A percentile compares a stretch with the other conserved stretches of the same genome.
Evolutionary conservation across 1,284 basidiomycete species (phyloP).

Genomic region (Apiotrichum porosum): DNA sequence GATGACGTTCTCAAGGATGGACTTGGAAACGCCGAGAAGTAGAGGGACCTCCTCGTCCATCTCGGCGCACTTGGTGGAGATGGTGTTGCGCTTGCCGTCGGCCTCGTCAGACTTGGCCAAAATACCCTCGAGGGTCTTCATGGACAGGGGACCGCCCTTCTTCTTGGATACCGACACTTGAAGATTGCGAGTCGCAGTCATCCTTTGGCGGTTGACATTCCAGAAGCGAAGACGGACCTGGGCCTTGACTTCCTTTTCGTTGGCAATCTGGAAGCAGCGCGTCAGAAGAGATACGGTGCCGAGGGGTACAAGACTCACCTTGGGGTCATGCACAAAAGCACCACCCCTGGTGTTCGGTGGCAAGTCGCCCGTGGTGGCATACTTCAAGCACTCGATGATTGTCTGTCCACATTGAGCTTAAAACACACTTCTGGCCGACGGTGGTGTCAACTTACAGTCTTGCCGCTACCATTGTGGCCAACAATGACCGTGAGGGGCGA

Average conservation of each 20-base stretch:
- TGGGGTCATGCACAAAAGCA: conserved; percentile 96
- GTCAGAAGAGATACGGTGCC: no score
- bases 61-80: conserved; percentile 94
- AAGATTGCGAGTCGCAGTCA: conserved; percentile 90
- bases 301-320: no score
- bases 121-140: conserved; percentile 97
- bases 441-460: conserved; percentile 67
- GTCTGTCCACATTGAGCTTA: conserved; percentile 52
- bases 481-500: conserved; percentile 97
- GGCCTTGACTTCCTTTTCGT: conserved; percentile 96
- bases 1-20: conserved; percentile 97
- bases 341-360: conserved; percentile 97
- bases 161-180: conserved; percentile 83
- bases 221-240: conserved; percentile 92
- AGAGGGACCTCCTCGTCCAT: conserved; percentile 92
- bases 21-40: conserved; percentile 90
- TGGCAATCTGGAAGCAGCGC: conserved; percentile 65
- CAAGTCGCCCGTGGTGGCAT: conserved; percentile 95
- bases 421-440: no score
- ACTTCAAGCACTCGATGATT: conserved; percentile 98
- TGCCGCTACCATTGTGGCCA: conserved; percentile 96
- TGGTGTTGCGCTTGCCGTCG: conserved; percentile 75
- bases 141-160: conserved; percentile 78
- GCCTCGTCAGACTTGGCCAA: conserved; percentile 69
- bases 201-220: conserved; percentile 77